Percentiles rank a stretch among this genome's conserved stretches.
Conservation (phyloP, 2,329 filamentous ascomycete species). For the Graphium sp. region DNA sequence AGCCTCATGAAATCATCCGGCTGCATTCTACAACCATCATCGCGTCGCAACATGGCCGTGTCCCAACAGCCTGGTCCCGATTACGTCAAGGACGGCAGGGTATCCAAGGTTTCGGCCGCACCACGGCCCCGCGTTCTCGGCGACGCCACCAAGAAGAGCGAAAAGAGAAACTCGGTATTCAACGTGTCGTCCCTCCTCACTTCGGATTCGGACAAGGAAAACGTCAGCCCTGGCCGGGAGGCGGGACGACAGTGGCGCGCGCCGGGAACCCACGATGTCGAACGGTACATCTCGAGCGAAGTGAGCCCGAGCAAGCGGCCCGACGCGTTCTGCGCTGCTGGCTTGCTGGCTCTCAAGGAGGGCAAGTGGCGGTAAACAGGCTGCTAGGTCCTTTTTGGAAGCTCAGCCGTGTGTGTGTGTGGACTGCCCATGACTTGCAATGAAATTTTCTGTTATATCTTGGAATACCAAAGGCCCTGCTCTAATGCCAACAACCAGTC, state of each 20-base stretch:
- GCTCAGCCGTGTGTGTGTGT: conserved; percentile 1
- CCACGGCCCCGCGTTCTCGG: conserved; percentile 8
- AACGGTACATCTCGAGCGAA: conserved; percentile 54
- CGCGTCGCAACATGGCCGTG: conserved; percentile 39
- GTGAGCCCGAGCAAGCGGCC: conserved; percentile 55
- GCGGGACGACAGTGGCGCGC: conserved; percentile 15
- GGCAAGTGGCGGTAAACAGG: conserved; percentile 51
- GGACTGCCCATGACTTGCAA: no score
- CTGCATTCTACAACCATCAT: conserved; percentile 32
- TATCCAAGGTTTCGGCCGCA: conserved; percentile 3
- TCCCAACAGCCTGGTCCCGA: background rate
- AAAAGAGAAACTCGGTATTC: conserved; percentile 18
- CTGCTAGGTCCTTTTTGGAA: background rate
- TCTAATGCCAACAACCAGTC: no score
- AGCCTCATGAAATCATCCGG: conserved; percentile 61
- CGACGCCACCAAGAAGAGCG: conserved; percentile 14
- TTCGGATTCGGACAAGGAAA: conserved; percentile 94
- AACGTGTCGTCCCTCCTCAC: conserved; percentile 21
- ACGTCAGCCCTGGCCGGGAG: conserved; percentile 49
- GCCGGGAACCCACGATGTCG: conserved; percentile 45
- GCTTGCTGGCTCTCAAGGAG: conserved; percentile 75
- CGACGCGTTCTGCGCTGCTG: conserved; percentile 79
- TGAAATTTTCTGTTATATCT: no score
- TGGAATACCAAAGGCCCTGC: no score
- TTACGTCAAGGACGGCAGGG: conserved; percentile 3